Base-by-base conservation (phyloP, 495 filamentous ascomycete species). In the Neurospora cerealis region DNA sequence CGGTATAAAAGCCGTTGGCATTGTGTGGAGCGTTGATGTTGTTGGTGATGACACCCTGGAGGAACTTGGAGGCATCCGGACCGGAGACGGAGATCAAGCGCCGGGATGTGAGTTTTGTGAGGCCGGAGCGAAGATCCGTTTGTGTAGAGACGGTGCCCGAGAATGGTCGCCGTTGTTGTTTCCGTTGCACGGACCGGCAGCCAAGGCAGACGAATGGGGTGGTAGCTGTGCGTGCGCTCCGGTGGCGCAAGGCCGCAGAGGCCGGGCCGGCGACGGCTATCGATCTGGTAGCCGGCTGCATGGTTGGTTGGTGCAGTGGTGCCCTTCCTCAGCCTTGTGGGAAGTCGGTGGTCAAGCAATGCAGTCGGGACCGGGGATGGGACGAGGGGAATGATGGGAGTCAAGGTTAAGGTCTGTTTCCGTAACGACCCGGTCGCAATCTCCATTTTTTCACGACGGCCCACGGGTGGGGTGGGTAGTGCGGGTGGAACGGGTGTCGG, bases 31-130 rank as follows among this genome's bases (percentile, higher is more conserved):
- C 69, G 38, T 78, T 71, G 77, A 98, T 88, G 76, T 94, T 92
- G 73, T 89, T 87, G 0, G 95, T 97, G 66, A 93, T 89, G 69
- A 96, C 85, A 72, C 94, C 95, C 82, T 98, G 95, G 15, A 99
- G 89, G 84, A 91, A 98, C 48, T 90, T 90, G 9, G 92, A 84
- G 46, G 93, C 90, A 79, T 98, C 96, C 69, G 83, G 81, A 62
- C 96, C 96, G 66, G 89, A 87, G 70, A 98, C 82, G 71, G 89
- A 90, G 76, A 99, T 89, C 40, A 99, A 86, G 36, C 89, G 88
- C 36, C 96, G 92, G 77, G 90, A 89, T 42, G 87, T 82, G 77
- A 98, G 88, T 10, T 76, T 79, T 11, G 87, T 82, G 73, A 86
- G 73, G 66, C 86, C 89, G 24, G 84, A 77, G 4, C 83, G 15